A percentile compares a stretch with the other conserved stretches of the same genome.
Evolutionary conservation across 306 rosid species (phyloP).

Genomic region (Quercus agrifolia): DNA sequence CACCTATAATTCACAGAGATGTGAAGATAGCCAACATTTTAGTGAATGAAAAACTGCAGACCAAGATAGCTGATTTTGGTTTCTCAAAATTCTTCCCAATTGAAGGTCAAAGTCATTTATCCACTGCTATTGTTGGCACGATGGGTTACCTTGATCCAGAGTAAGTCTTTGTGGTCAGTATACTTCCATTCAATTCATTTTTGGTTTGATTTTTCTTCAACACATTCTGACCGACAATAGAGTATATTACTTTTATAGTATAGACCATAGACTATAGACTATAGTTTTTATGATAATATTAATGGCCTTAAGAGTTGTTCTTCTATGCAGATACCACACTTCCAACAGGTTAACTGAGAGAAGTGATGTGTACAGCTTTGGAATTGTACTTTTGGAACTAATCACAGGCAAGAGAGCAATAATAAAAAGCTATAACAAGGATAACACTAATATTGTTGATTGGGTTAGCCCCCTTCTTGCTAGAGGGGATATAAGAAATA

Average conservation of each 20-base stretch:
- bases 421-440: not conserved
- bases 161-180: slow-evolving; percentile 11
- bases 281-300: no score
- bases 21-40: slow-evolving; percentile 31
- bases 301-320: not conserved
- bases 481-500: slow-evolving; percentile 13
- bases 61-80: slow-evolving; percentile 31
- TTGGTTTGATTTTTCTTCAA: no score
- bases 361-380: slow-evolving; percentile 30
- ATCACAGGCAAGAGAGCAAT: slow-evolving; percentile 25
- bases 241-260: no score
- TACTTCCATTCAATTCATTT: not conserved
- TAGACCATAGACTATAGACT: no score
- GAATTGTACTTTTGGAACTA: slow-evolving; percentile 21
- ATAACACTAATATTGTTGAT: slow-evolving; percentile 14
- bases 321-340: not conserved
- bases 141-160: slow-evolving; percentile 30
- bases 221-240: no score
- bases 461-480: slow-evolving; percentile 16
- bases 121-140: slow-evolving; percentile 24
- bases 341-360: slow-evolving; percentile 16
- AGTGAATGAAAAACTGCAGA: slow-evolving; percentile 26
- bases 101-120: slow-evolving; percentile 18
- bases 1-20: slow-evolving; percentile 24
- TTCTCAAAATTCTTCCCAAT: slow-evolving; percentile 15